These are phyloP conservation scores for Cladosporium austrohemisphaericum DNA, from an alignment of 2,329 filamentous ascomycete species.

Conservation along the genomic window DNA sequence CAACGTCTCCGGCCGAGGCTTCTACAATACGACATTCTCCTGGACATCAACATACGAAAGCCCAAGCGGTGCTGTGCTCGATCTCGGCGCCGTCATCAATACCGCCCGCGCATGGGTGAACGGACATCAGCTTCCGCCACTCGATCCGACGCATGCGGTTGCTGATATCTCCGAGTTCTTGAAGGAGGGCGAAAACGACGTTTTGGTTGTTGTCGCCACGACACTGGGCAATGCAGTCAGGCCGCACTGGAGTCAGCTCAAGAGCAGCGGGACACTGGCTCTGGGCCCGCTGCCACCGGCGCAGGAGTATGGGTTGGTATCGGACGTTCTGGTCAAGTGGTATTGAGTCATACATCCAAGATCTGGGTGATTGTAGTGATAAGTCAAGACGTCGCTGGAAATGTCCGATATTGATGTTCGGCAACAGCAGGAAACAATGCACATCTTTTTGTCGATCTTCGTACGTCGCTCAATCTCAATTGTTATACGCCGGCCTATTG, in stretches of 20 bases:
- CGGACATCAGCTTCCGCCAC: conserved; percentile 27
- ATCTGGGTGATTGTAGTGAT: no score
- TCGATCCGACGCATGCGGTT: conserved; percentile 30
- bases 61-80: conserved; percentile 27
- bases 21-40: conserved; percentile 34
- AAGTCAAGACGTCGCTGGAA: no score
- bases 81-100: conserved; percentile 29
- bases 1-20: conserved; percentile 34
- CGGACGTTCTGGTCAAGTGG: conserved; percentile 9
- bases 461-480: no score
- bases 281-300: conserved; percentile 11
- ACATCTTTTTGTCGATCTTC: no score
- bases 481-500: no score
- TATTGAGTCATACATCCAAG: no score
- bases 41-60: conserved; percentile 20
- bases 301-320: conserved; percentile 17
- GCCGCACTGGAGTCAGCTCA: conserved; percentile 1
- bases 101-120: conserved; percentile 32
- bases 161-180: conserved; percentile 27
- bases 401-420: no score
- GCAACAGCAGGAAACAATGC: no score
- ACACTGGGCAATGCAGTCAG: conserved; percentile 30
- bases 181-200: conserved; percentile 25
- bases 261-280: conserved; percentile 7
- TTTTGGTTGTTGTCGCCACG: conserved; percentile 32